phyloP scores from a whole-genome alignment of 768 basidiomycete species.

The Lactarius hatsudake region DNA sequence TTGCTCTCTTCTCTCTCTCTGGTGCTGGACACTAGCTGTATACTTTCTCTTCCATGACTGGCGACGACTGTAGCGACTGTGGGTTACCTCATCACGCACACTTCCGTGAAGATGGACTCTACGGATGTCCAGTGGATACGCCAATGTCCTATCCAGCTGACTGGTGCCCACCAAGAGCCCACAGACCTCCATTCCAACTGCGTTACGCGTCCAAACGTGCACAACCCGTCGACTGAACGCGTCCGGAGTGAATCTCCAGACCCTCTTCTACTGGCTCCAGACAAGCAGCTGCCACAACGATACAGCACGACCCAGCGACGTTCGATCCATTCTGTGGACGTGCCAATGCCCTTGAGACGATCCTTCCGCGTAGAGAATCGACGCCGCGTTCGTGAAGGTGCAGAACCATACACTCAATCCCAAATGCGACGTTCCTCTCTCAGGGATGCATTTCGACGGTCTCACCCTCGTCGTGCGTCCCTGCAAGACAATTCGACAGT shows the following conservation, averaged over 20 bases:
- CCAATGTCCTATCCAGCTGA: not conserved
- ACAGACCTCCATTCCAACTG: not conserved
- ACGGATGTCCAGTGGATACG: conserved; percentile 5
- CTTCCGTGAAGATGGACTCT: conserved; percentile 17
- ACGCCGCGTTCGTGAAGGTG: not conserved
- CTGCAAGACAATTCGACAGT: not conserved
- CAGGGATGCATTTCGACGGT: not conserved
- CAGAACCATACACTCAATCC: not conserved
- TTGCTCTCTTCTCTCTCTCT: not conserved
- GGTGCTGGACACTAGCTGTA: conserved; percentile 13
- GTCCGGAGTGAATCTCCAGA: conserved; percentile 12
- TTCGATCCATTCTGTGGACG: conserved; percentile 1
- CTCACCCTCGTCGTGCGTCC: conserved; percentile 10
- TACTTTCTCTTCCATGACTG: conserved; percentile 4
- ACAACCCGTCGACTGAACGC: not conserved
- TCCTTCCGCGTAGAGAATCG: conserved; percentile 6
- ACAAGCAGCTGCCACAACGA: conserved; percentile 8
- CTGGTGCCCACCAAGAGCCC: not conserved
- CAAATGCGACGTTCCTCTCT: conserved; percentile 7
- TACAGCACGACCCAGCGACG: conserved; percentile 1
- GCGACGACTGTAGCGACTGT: conserved; percentile 17
- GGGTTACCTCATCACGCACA: conserved; percentile 9
- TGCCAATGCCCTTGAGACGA: conserved; percentile 6
- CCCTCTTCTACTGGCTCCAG: conserved; percentile 8
- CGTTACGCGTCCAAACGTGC: not conserved